A percentile compares a stretch with the other conserved stretches of the same genome.
These are phyloP conservation scores for Rugonectria rugulosa DNA, from an alignment of 2,329 filamentous ascomycete genomes.

Conservation along the genomic window DNA sequence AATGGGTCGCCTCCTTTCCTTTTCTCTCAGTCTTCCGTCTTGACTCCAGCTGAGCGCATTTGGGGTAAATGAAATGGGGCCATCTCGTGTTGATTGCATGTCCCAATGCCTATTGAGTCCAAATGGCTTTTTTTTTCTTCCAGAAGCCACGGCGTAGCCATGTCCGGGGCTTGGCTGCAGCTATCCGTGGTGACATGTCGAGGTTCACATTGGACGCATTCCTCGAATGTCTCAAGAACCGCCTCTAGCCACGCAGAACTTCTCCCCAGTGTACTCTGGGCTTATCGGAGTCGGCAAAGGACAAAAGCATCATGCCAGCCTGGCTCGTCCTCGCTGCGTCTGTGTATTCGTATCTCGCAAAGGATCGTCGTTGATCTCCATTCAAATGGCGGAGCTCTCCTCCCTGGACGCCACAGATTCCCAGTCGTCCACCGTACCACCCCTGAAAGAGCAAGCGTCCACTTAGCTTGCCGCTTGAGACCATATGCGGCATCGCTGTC, in stretches of 20 bases:
- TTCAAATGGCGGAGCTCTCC: not conserved
- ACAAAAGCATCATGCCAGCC: too few species aligned
- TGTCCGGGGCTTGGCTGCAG: too few species aligned
- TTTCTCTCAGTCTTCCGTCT: not conserved
- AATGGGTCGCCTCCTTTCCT: not conserved
- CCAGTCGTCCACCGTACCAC: not conserved
- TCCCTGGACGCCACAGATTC: not conserved
- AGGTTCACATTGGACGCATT: not conserved
- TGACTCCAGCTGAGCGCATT: not conserved
- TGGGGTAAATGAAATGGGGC: not conserved
- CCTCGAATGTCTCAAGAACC: not conserved
- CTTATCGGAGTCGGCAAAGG: too few species aligned
- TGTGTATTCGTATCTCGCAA: not conserved
- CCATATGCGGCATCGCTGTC: slow-evolving; percentile 22
- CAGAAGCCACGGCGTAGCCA: not conserved
- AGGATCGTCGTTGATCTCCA: not conserved
- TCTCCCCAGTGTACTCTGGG: too few species aligned
- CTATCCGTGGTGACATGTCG: not conserved
- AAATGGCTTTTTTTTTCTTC: too few species aligned
- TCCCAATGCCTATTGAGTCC: too few species aligned
- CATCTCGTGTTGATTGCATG: not conserved
- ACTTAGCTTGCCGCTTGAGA: slow-evolving; percentile 27
- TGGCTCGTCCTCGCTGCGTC: too few species aligned
- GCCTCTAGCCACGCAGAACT: too few species aligned
- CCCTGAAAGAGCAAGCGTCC: slow-evolving; percentile 22